phyloP scores from a whole-genome alignment of 2,329 filamentous ascomycete species.

The Curvularia sp. region DNA sequence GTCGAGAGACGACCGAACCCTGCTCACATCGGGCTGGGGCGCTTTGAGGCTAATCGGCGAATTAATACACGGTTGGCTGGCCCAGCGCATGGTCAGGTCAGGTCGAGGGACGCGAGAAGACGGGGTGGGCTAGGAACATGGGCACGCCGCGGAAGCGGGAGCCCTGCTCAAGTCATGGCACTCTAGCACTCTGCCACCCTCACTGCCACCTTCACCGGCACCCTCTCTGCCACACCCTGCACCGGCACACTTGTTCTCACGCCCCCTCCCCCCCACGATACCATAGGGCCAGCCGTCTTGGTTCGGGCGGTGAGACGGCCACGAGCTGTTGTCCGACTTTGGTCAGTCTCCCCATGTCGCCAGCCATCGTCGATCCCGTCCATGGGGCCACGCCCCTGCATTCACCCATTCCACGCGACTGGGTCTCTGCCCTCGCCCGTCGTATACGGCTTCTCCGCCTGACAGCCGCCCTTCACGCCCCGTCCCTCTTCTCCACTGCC shows the following conservation, averaged over 20 bases:
- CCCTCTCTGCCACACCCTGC: not conserved
- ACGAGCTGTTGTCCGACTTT: slow-evolving; percentile 6
- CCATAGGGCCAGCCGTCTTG: not conserved
- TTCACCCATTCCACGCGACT: slow-evolving; percentile 5
- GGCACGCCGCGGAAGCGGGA: slow-evolving; percentile 2
- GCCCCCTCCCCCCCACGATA: too few species aligned
- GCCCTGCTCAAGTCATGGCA: slow-evolving; percentile 11
- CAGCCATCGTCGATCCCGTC: slow-evolving; percentile 21
- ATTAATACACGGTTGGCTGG: not conserved
- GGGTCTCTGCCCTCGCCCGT: not conserved
- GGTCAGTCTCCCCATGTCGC: not conserved
- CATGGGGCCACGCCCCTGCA: slow-evolving; percentile 13
- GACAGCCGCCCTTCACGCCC: too few species aligned
- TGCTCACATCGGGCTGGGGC: not conserved
- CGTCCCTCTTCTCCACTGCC: not conserved
- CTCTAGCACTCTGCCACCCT: not conserved
- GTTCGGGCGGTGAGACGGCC: slow-evolving; percentile 8
- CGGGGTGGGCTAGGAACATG: too few species aligned
- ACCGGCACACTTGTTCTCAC: not conserved
- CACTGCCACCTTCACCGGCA: not conserved
- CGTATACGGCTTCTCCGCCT: slow-evolving; percentile 1
- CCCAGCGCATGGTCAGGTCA: not conserved
- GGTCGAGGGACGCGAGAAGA: not conserved
- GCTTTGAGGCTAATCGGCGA: not conserved
- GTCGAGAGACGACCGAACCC: not conserved